Evolutionary conservation across 2,329 filamentous ascomycete species (phyloP), one percentile per base, ranked within the genome.

Genomic region (Exophiala bonariae): DNA sequence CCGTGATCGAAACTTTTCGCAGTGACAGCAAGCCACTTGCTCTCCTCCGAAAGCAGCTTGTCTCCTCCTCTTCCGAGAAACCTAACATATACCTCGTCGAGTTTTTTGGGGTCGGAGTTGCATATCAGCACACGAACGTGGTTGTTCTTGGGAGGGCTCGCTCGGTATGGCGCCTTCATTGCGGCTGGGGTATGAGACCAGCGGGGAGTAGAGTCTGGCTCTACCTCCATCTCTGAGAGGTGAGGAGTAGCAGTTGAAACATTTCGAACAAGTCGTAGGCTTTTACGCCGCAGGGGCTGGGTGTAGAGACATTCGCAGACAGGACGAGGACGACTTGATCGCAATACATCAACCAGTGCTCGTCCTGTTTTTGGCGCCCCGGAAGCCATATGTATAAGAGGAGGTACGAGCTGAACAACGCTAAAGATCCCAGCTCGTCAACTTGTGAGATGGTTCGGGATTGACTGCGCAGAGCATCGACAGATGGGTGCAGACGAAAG

Each of bases 1-100:
- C 91, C 93, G 64, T 97, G 90, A 66, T 99, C 92, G 64, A 96
- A 97, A 70, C 90, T 96, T 80, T 97, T 97, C 70, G 97, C 93
- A 57, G 93, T 99, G 46, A 99, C 82, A 22, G 91, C 91, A 62
- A 97, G 75, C 93, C 93, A 99, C 73, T 96, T 97, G 53, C 93
- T 77, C 72, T 99, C 92, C 13, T 96, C 91, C 2, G 86, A 84
- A 48, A 99, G 76, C 66, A 93, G 67, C 59, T 79, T 80, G 58
- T 87, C 81, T 47, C 87, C 88, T 36, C 79, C 82, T 37, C 75
- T 75, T 4, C 91, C 92, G 45, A 97, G 72, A 58, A 97, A 79
- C 43, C 77, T 76, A 57, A 80, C 77, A 68, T 96, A 95, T 67
- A 89, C 86, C 39, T 80, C 75, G 65, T 97, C 86, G 45, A 99